Conservation (phyloP, 345 rosid species). For the Salix arbutifolia region DNA sequence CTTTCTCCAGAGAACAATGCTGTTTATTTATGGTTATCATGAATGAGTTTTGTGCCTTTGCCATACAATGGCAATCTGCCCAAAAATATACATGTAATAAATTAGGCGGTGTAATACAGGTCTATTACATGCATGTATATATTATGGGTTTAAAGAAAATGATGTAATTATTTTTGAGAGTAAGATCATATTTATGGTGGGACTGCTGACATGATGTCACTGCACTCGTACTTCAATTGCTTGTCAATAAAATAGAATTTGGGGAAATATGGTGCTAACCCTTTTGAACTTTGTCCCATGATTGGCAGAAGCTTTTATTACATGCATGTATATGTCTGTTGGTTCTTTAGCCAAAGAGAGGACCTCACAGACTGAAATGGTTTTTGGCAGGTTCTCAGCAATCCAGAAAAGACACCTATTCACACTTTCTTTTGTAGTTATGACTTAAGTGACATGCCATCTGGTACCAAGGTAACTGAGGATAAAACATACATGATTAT, state of each 20-base stretch:
- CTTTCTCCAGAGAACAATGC: not conserved
- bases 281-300: not conserved
- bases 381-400: conserved; percentile 79
- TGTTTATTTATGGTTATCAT: not conserved
- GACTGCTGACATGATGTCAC: not conserved
- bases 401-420: conserved; percentile 94
- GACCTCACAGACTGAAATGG: not conserved
- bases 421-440: conserved; percentile 91
- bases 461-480: conserved; percentile 63
- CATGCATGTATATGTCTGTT: not conserved
- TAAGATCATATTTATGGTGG: not conserved
- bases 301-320: not conserved
- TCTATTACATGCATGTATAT: not conserved
- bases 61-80: not conserved
- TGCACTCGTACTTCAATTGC: not conserved
- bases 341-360: not conserved
- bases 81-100: not conserved
- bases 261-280: not conserved
- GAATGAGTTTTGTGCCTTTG: not conserved
- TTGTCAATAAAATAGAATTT: not conserved
- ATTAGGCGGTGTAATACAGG: not conserved
- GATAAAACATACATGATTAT: not conserved
- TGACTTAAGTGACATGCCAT: conserved; percentile 95
- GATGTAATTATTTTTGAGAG: too few species aligned
- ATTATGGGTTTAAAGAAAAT: not conserved